Evolutionary conservation across 139 green algal genomes (phyloP).

Genomic region (Gonium pectorale): DNA sequence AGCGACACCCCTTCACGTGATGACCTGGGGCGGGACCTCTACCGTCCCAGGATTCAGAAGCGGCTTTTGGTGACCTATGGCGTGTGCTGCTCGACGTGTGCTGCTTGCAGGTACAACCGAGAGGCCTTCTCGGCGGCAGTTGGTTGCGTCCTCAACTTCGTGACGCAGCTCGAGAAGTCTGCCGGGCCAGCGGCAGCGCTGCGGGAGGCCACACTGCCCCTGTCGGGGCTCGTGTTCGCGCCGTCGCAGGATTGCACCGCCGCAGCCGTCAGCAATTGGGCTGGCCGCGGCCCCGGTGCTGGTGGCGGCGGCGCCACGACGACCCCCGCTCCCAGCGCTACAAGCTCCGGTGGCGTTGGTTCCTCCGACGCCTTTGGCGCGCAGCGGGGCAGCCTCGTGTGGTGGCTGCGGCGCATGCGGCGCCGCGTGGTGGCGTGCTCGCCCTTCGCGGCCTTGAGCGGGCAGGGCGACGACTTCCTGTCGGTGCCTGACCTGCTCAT

Average conservation of each 20-base stretch:
- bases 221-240: not conserved
- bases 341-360: too few relatives aligned
- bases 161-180: too few relatives aligned
- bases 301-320: constrained; percentile 4
- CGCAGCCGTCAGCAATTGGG: not conserved
- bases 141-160: constrained; percentile 47
- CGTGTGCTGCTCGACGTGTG: not conserved
- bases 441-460: constrained; percentile 59
- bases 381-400: not conserved
- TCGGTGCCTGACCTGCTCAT: constrained; percentile 53
- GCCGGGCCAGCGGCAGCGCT: constrained; percentile 18
- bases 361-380: too few relatives aligned
- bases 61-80: too few relatives aligned
- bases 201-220: not conserved
- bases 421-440: constrained; percentile 38
- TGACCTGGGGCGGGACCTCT: too few relatives aligned
- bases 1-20: too few relatives aligned
- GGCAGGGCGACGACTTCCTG: constrained; percentile 55
- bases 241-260: not conserved
- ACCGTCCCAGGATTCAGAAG: too few relatives aligned
- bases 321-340: too few relatives aligned
- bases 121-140: constrained; percentile 25
- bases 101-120: not conserved
- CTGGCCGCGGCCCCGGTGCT: not conserved
- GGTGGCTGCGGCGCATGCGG: not conserved